phyloP scores from a whole-genome alignment of 2,329 filamentous ascomycete species.

The Aciculosporium take region DNA sequence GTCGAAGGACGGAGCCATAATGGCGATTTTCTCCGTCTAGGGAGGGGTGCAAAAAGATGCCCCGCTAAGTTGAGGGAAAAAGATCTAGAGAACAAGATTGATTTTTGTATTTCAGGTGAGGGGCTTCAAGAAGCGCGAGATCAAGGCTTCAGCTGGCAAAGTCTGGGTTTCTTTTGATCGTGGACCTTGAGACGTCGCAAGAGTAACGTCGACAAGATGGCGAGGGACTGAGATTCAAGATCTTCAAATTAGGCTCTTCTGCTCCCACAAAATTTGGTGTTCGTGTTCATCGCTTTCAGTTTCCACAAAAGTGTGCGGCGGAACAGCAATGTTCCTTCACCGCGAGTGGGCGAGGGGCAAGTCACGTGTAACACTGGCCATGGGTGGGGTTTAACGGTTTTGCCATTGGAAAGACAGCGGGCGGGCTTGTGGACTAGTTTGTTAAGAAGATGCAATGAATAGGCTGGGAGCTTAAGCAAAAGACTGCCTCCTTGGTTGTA shows the following conservation, averaged over 20 bases:
- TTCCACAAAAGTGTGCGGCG: constrained; percentile 27
- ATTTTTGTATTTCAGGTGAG: neutral
- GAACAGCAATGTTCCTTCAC: constrained; percentile 25
- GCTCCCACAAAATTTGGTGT: constrained; percentile 25
- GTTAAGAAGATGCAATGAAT: constrained; percentile 2
- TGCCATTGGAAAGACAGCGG: neutral
- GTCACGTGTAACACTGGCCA: constrained; percentile 20
- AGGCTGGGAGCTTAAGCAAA: constrained; percentile 13
- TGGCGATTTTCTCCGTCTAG: constrained; percentile 27
- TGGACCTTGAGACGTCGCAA: constrained; percentile 1
- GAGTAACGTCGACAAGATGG: neutral
- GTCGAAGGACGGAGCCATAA: constrained; percentile 82
- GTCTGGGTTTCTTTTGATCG: neutral
- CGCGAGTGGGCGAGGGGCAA: constrained; percentile 23
- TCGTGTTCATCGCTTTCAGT: no score
- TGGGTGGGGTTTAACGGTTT: constrained; percentile 6
- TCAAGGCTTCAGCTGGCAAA: neutral
- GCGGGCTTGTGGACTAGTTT: constrained; percentile 1
- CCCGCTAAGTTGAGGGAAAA: constrained; percentile 18
- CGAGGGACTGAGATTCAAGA: neutral
- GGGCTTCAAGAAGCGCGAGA: neutral
- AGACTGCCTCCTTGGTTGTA: constrained; percentile 11
- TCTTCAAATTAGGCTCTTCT: neutral
- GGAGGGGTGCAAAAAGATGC: constrained; percentile 23
- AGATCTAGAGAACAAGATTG: constrained; percentile 4